Conservation (phyloP, 2,329 filamentous ascomycete genomes). For the Neofusicoccum ribis region DNA sequence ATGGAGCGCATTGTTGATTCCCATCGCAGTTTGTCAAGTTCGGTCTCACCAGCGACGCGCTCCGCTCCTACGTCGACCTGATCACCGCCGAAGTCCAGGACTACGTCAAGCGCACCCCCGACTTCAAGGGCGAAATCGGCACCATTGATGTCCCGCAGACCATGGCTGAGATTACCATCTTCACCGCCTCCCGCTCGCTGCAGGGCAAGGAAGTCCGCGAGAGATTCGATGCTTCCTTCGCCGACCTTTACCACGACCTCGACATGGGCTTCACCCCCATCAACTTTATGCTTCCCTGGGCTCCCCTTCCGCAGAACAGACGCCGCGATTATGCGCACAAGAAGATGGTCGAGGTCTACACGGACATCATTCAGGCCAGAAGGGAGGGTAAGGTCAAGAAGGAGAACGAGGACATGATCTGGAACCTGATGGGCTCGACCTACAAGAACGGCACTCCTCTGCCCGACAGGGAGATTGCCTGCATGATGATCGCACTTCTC, state of each 20-base stretch:
- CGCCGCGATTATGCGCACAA: slow-evolving; percentile 76
- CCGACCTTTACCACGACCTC: slow-evolving; percentile 81
- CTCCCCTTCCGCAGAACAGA: slow-evolving; percentile 83
- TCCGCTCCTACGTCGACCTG: slow-evolving; percentile 75
- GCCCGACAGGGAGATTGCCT: slow-evolving; percentile 82
- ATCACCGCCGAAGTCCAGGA: slow-evolving; percentile 73
- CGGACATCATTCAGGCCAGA: slow-evolving; percentile 75
- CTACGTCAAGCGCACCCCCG: slow-evolving; percentile 68
- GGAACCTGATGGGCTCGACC: slow-evolving; percentile 79
- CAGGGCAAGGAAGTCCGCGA: slow-evolving; percentile 82
- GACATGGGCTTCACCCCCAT: slow-evolving; percentile 87
- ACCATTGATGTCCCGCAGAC: slow-evolving; percentile 70
- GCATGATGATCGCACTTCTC: slow-evolving; percentile 91
- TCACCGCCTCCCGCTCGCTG: slow-evolving; percentile 81
- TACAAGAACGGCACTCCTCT: slow-evolving; percentile 81
- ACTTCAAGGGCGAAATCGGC: slow-evolving; percentile 69
- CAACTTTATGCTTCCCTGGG: slow-evolving; percentile 90
- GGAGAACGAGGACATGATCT: slow-evolving; percentile 76
- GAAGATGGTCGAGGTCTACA: slow-evolving; percentile 80
- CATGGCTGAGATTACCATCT: slow-evolving; percentile 86
- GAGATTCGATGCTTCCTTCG: slow-evolving; percentile 78
- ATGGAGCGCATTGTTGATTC: slow-evolving; percentile 19
- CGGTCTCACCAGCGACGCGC: slow-evolving; percentile 72
- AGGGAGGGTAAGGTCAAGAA: slow-evolving; percentile 53
- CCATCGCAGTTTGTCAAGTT: slow-evolving; percentile 71